Base-by-base conservation (phyloP, 345 rosid genomes). In the Populus alba region DNA sequence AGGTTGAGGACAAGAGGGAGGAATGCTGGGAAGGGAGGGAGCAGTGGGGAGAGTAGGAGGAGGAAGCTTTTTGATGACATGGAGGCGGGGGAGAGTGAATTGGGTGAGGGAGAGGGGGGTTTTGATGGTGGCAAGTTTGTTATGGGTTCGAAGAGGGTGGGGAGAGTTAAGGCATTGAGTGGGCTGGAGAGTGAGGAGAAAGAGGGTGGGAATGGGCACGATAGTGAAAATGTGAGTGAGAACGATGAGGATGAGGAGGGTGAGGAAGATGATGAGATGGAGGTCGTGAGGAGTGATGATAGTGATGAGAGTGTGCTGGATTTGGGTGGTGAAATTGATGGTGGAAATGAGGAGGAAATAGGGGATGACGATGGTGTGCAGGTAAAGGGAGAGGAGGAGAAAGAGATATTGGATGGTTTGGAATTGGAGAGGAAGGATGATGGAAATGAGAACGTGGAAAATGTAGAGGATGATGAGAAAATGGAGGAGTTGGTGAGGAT, bases 51-150 rank as follows among this genome's bases (percentile, higher is more conserved):
- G 8, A 77, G 80, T 66, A 80, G 90, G 81, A 90, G 81, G 74
- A 88, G 91, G 76, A 92, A 88, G 89, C 91, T 89, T n/a, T 87
- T 89, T 78, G 75, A 78, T 84, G 87, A 79, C 49, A 71, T 68
- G 8, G 76, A 74, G 38, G 35, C 29, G 71, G 78, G 43, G 45
- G 81, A 70, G 62, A 70, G 82, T n/a, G 79, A 61, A 47, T 67
- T 43, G 67, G 83, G 51, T 17, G 77, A 39, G 35, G 78, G 78
- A 78, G 81, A 80, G 74, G 82, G 43, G 77, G 69, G 76, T 57
- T 27, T 18, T 22, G 45, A 53, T 78, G 73, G 59, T 73, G 78
- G 67, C 38, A 75, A 79, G 41, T 71, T 71, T 75, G 51, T 70
- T 78, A 68, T 45, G 29, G 67, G 41, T 41, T 71, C 77, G 35